These are phyloP conservation scores for Starmerella geochares DNA, from an alignment of 805 yeast species.

Conservation along the genomic window DNA sequence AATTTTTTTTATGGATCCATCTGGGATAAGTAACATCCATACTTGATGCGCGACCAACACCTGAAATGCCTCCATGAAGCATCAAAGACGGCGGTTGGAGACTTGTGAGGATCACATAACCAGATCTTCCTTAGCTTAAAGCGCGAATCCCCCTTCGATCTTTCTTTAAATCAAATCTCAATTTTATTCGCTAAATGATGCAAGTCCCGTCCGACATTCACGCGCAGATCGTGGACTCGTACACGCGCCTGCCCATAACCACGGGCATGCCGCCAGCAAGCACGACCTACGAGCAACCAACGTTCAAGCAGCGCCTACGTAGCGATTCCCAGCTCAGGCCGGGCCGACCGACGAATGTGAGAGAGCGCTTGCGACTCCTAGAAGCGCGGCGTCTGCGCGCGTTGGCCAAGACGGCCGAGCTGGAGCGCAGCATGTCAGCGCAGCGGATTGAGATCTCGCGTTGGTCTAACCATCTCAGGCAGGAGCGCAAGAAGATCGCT, in stretches of 20 bases:
- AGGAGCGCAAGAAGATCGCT: neutral
- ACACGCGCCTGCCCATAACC: neutral
- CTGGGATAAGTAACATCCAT: too few species aligned
- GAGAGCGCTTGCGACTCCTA: neutral
- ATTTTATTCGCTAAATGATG: neutral
- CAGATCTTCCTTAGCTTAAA: neutral
- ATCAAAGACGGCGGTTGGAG: too few species aligned
- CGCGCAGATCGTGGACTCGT: neutral
- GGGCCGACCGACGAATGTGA: neutral
- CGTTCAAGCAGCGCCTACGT: neutral
- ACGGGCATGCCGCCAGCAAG: neutral
- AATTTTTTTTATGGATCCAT: too few species aligned
- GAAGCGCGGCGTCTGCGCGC: neutral
- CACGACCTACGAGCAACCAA: neutral
- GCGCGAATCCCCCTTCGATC: neutral
- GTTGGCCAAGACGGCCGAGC: neutral
- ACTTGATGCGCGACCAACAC: too few species aligned
- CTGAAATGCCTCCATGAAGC: too few species aligned
- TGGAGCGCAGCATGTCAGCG: neutral
- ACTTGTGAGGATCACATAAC: slow-evolving; percentile 9
- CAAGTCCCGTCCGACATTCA: neutral
- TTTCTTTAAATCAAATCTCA: neutral
- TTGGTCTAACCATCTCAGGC: neutral
- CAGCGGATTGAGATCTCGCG: neutral
- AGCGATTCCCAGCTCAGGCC: neutral